Evolutionary conservation across 2,329 filamentous ascomycete species (phyloP).

Genomic region (Domatiomyces catenatus): DNA sequence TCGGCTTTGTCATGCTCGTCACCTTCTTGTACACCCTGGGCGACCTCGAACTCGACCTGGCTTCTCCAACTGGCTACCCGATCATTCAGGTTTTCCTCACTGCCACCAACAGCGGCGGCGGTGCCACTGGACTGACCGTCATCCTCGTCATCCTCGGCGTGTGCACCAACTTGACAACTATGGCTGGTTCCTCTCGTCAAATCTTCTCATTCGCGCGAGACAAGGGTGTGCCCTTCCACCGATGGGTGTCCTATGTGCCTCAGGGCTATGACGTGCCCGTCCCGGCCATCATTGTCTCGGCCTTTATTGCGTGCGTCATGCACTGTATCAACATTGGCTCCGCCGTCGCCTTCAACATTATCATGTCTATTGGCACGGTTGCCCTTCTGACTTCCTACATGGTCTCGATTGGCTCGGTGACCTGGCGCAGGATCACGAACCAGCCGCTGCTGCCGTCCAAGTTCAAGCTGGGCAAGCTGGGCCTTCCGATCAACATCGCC

Average conservation of each 20-base stretch:
- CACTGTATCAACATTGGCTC: constrained; percentile 22
- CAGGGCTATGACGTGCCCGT: constrained; percentile 5
- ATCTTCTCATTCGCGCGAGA: constrained; percentile 26
- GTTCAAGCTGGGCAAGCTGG: constrained; percentile 25
- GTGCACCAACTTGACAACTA: constrained; percentile 20
- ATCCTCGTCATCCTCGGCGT: constrained; percentile 22
- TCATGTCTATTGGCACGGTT: constrained; percentile 24
- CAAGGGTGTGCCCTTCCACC: constrained; percentile 22
- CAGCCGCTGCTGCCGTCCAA: constrained; percentile 22
- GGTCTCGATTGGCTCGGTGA: constrained; percentile 21
- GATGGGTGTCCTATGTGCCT: constrained; percentile 4
- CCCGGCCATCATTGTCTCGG: constrained; percentile 24
- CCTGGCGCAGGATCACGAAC: constrained; percentile 21
- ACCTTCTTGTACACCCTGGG: constrained; percentile 26
- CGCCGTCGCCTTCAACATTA: constrained; percentile 26
- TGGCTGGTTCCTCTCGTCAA: constrained; percentile 22
- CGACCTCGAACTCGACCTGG: constrained; percentile 19
- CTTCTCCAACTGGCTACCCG: constrained; percentile 20
- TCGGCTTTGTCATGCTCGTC: constrained; percentile 26
- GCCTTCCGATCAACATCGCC: constrained; percentile 25
- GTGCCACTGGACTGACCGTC: constrained; percentile 19
- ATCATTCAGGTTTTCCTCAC: constrained; percentile 22
- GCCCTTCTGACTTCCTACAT: constrained; percentile 27
- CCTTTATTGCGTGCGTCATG: constrained; percentile 28
- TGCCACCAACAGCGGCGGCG: constrained; percentile 1